phyloP scores from a whole-genome alignment of 2,329 filamentous ascomycete genomes.

The Pseudocercospora musae region DNA sequence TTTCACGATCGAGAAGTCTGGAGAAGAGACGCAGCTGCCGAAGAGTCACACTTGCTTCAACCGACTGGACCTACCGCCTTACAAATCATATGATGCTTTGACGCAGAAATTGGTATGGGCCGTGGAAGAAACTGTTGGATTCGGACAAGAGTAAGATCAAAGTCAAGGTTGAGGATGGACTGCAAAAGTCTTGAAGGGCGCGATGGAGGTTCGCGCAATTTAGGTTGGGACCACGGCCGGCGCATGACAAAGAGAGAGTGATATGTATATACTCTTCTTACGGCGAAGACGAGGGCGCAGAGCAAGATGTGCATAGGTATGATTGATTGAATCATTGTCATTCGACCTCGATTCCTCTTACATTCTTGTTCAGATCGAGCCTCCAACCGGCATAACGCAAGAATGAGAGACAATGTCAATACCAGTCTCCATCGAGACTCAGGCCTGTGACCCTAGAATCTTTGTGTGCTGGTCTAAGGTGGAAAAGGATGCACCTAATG shows the following conservation, averaged over 20 bases:
- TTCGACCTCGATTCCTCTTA: background rate
- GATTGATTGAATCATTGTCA: background rate
- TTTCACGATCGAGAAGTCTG: slow-evolving; percentile 98
- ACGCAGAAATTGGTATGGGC: slow-evolving; percentile 91
- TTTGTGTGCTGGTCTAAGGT: too few relatives aligned
- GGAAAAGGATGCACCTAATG: too few relatives aligned
- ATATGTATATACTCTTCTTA: background rate
- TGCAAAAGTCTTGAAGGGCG: background rate
- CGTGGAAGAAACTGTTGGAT: slow-evolving; percentile 97
- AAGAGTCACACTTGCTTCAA: slow-evolving; percentile 99
- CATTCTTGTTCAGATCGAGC: background rate
- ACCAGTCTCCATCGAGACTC: background rate
- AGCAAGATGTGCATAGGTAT: background rate
- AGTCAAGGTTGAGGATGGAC: background rate
- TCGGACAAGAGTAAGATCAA: slow-evolving; percentile 79
- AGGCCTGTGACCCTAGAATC: too few relatives aligned
- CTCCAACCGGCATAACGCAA: background rate
- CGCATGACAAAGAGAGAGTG: background rate
- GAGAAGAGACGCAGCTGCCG: slow-evolving; percentile 82
- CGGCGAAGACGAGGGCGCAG: background rate
- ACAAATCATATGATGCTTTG: slow-evolving; percentile 82
- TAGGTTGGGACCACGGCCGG: background rate
- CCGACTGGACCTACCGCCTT: slow-evolving; percentile 88
- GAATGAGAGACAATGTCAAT: background rate
- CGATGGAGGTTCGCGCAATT: background rate